Evolutionary conservation across 495 filamentous ascomycete species (phyloP), one percentile per base, ranked within the genome.

Genomic region (Thermothielavioides terrestris): DNA sequence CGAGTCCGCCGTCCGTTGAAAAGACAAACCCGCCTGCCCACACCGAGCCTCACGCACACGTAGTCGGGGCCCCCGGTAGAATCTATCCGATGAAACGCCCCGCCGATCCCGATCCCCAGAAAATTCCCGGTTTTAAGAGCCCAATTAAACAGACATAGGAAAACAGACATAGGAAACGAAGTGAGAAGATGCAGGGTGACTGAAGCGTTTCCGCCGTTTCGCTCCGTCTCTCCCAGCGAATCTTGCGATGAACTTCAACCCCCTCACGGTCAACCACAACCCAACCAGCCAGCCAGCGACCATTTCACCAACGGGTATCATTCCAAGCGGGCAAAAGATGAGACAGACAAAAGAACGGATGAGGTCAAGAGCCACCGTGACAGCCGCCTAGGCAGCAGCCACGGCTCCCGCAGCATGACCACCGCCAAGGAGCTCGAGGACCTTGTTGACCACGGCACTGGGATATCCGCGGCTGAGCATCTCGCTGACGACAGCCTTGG

Each of bases 401-500:
- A 28, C 44, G 17, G 38, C 20, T 22, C 28, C 53, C 47, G 52
- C 57, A 20, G 42, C 22, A 14, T 62, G 66, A 26, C 76, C 78
- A 41, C 82, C 82, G 49, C 86, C 86, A 34, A 98, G 82, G 39
- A 98, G 73, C 63, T 96, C 92, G 20, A 88, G 69, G 50, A 97
- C 86, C 76, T 94, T 97, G 69, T 81, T 83, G 21, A 88, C 84
- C 6, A 98, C 92, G 6, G 92, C 91, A 44, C 79, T 76, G 23
- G 92, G 92, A 62, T 98, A 98, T 15, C 92, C 91, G 35, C 91
- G 75, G 30, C 79, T 81, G 32, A 94, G 75, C 83, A 95, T 96
- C 76, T 98, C 92, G 47, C 84, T 76, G 32, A 95, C 94, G 25
- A 94, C 83, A 23, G 43, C 63, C 63, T 85, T 79, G 32, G 92